A percentile compares a stretch with the other conserved stretches of the same genome.
Conservation (phyloP, 2,329 filamentous ascomycete genomes). For the Pseudodiploospora longispora region DNA sequence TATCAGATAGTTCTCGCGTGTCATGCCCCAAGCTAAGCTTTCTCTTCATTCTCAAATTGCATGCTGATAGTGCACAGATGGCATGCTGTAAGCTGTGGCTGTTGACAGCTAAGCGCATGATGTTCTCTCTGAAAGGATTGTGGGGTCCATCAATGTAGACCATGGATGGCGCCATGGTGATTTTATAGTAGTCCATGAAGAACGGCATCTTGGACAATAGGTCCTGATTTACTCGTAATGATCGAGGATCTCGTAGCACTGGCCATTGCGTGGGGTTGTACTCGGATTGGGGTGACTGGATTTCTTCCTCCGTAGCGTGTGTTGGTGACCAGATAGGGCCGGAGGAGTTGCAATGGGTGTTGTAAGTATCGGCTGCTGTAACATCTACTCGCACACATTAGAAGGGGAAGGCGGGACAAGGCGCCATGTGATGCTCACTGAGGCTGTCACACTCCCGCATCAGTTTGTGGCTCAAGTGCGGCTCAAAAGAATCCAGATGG, state of each 20-base stretch:
- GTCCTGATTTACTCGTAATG: constrained; percentile 48
- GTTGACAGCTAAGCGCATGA: constrained; percentile 66
- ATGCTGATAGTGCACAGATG: constrained; percentile 80
- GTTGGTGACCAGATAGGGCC: constrained; percentile 38
- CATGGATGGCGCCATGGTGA: constrained; percentile 84
- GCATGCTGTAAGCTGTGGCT: constrained; percentile 86
- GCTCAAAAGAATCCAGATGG: constrained; percentile 51
- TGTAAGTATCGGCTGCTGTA: constrained; percentile 45
- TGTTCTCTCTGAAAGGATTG: constrained; percentile 80
- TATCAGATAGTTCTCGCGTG: constrained; percentile 40
- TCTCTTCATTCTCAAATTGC: constrained; percentile 81
- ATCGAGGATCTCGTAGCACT: constrained; percentile 34
- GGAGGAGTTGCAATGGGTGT: constrained; percentile 41
- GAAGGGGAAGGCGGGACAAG: constrained; percentile 27
- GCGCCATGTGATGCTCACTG: constrained; percentile 37
- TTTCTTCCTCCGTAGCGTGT: constrained; percentile 35
- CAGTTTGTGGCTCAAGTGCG: constrained; percentile 44
- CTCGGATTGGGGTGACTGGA: constrained; percentile 35
- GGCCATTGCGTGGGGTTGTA: constrained; percentile 41
- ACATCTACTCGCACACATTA: constrained; percentile 35
- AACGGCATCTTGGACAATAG: constrained; percentile 74
- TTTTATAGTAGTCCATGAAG: constrained; percentile 89
- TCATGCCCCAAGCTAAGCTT: constrained; percentile 55
- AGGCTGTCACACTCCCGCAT: constrained; percentile 48
- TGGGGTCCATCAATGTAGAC: constrained; percentile 80